These are phyloP conservation scores for Candida tetrigidarum DNA, from an alignment of 1,139 yeast genomes.

Conservation along the genomic window DNA sequence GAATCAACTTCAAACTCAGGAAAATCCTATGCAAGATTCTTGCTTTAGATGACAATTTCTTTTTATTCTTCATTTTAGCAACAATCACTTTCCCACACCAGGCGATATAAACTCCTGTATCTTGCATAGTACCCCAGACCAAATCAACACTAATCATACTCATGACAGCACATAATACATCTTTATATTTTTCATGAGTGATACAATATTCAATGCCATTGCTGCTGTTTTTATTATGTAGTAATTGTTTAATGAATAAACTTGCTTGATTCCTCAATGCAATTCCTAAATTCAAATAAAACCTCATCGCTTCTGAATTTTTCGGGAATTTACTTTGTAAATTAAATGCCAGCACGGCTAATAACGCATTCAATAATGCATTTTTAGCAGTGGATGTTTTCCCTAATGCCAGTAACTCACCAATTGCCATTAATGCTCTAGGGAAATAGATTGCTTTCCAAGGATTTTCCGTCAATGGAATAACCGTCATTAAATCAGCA, in stretches of 20 bases:
- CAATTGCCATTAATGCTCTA: constrained; percentile 77
- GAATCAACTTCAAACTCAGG: constrained; percentile 73
- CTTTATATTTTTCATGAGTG: constrained; percentile 75
- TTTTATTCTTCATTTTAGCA: constrained; percentile 68
- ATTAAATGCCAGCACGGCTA: constrained; percentile 85
- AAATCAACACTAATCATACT: constrained; percentile 90
- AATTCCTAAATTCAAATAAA: constrained; percentile 72
- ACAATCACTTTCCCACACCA: constrained; percentile 79
- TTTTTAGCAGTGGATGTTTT: constrained; percentile 76
- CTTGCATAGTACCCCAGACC: constrained; percentile 92
- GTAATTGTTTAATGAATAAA: constrained; percentile 58
- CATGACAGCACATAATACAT: constrained; percentile 79
- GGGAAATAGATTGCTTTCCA: constrained; percentile 89
- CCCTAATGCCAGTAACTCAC: constrained; percentile 79
- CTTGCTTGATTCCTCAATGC: constrained; percentile 77
- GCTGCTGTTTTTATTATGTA: constrained; percentile 38
- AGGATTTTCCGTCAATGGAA: constrained; percentile 80
- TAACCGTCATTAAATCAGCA: constrained; percentile 88
- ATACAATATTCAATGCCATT: constrained; percentile 55
- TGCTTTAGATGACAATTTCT: constrained; percentile 75
- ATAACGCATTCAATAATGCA: constrained; percentile 75
- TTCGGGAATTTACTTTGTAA: constrained; percentile 71
- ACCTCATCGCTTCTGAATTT: constrained; percentile 65
- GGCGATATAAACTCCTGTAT: constrained; percentile 73
- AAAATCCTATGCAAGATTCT: constrained; percentile 77